These are phyloP conservation scores for Penicillium parvum DNA, from an alignment of 495 filamentous ascomycete species.

Conservation along the genomic window DNA sequence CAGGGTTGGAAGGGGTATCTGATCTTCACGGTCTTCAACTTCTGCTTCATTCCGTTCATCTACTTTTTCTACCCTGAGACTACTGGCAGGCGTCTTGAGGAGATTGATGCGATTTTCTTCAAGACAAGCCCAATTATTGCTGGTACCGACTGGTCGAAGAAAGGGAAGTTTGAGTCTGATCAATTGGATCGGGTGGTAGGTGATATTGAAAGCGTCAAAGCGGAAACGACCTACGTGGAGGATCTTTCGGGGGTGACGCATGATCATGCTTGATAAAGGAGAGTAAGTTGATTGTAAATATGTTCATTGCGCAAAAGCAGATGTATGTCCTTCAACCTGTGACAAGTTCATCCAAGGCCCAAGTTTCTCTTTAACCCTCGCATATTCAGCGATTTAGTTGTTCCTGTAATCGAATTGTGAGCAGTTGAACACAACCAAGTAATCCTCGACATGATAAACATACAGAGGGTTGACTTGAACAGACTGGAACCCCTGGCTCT, in stretches of 20 bases:
- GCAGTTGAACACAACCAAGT: no score
- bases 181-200: slow-evolving; percentile 3
- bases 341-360: no score
- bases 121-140: slow-evolving; percentile 6
- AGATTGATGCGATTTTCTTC: slow-evolving; percentile 9
- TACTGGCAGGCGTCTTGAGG: slow-evolving; percentile 1
- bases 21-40: slow-evolving; percentile 52
- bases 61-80: slow-evolving; percentile 11
- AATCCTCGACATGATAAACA: no score
- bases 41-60: slow-evolving; percentile 6
- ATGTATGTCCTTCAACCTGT: no score
- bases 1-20: slow-evolving; percentile 68
- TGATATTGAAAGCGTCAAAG: slow-evolving; percentile 1
- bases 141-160: slow-evolving; percentile 3
- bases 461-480: not conserved
- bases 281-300: no score
- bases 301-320: no score
- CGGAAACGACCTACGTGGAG: not conserved
- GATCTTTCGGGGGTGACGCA: not conserved
- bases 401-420: no score
- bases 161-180: slow-evolving; percentile 5
- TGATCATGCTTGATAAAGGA: no score
- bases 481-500: slow-evolving; percentile 4
- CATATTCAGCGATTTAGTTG: no score
- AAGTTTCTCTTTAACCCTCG: no score